A percentile compares a stretch with the other conserved stretches of the same genome.
These are phyloP conservation scores for Camellia japonica DNA, from an alignment of 148 eudicot species.

Conservation along the genomic window DNA sequence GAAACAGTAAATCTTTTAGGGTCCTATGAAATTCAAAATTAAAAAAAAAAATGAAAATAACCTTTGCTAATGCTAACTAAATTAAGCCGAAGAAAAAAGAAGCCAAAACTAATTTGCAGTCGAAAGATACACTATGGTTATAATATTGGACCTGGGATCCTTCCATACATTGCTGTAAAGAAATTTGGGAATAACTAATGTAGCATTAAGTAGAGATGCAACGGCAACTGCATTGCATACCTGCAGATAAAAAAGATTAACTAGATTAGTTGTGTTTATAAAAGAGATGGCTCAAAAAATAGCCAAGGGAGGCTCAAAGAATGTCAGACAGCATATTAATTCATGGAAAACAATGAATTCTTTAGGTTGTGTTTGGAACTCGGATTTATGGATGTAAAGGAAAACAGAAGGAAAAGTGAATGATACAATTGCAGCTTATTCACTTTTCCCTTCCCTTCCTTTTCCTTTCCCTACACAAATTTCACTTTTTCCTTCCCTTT, in stretches of 20 bases:
- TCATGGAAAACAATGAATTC: background rate
- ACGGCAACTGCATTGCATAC: constrained; percentile 97
- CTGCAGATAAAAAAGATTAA: constrained; percentile 34
- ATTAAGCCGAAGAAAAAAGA: too few relatives aligned
- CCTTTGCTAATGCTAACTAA: too few relatives aligned
- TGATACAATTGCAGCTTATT: too few relatives aligned
- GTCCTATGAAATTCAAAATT: too few relatives aligned
- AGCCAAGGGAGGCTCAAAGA: background rate
- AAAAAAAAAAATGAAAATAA: too few relatives aligned
- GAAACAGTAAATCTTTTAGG: background rate
- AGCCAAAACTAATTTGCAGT: too few relatives aligned
- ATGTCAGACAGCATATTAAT: background rate
- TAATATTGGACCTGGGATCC: constrained; percentile 64
- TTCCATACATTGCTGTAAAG: constrained; percentile 95
- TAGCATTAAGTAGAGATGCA: constrained; percentile 84
- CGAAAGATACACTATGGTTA: background rate
- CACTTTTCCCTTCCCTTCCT: too few relatives aligned
- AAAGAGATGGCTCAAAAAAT: background rate
- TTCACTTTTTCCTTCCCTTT: too few relatives aligned
- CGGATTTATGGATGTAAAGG: background rate
- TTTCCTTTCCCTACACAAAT: too few relatives aligned
- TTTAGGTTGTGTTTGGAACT: background rate
- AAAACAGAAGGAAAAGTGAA: background rate
- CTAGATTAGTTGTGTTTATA: background rate
- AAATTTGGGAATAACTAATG: constrained; percentile 82